Percentiles rank a stretch among this genome's conserved stretches.
phyloP scores from a whole-genome alignment of 1,284 basidiomycete genomes.

The Boletus smithii region DNA sequence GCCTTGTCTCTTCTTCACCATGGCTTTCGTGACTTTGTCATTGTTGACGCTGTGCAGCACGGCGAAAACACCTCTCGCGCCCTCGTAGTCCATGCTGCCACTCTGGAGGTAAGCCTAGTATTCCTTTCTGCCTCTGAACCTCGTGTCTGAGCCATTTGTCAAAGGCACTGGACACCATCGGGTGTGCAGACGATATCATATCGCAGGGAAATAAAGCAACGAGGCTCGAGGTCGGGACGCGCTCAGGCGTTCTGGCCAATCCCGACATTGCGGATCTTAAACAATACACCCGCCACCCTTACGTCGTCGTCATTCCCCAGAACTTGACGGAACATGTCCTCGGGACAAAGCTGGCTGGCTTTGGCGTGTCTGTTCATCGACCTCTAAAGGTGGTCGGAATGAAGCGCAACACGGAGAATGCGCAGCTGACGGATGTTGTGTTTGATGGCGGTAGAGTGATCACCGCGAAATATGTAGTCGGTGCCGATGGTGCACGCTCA shows the following conservation, averaged over 20 bases:
- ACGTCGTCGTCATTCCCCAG: slow-evolving; percentile 45
- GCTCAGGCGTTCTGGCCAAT: slow-evolving; percentile 27
- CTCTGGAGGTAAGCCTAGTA: slow-evolving; percentile 35
- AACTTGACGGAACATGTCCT: slow-evolving; percentile 46
- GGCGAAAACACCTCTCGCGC: slow-evolving; percentile 41
- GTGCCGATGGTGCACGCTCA: slow-evolving; percentile 56
- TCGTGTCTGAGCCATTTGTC: background rate
- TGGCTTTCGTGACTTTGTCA: slow-evolving; percentile 42
- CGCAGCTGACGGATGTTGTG: slow-evolving; percentile 37
- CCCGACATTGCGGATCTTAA: slow-evolving; percentile 35
- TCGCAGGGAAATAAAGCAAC: slow-evolving; percentile 38
- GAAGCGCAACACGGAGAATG: slow-evolving; percentile 23
- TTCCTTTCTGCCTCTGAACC: background rate
- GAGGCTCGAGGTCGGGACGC: slow-evolving; percentile 32
- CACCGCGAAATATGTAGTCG: slow-evolving; percentile 48
- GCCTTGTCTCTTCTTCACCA: slow-evolving; percentile 34
- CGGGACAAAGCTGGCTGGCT: slow-evolving; percentile 34
- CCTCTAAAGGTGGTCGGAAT: slow-evolving; percentile 31
- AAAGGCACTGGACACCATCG: slow-evolving; percentile 47
- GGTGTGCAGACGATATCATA: slow-evolving; percentile 41
- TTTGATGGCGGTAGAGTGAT: slow-evolving; percentile 51
- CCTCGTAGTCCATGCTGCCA: slow-evolving; percentile 43
- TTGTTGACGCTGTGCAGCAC: slow-evolving; percentile 42
- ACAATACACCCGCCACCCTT: slow-evolving; percentile 45
- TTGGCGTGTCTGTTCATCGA: slow-evolving; percentile 22